A percentile compares a stretch with the other conserved stretches of the same genome.
Evolutionary conservation across 2,329 filamentous ascomycete species (phyloP).

Genomic region (Conoideocrella luteorostrata): DNA sequence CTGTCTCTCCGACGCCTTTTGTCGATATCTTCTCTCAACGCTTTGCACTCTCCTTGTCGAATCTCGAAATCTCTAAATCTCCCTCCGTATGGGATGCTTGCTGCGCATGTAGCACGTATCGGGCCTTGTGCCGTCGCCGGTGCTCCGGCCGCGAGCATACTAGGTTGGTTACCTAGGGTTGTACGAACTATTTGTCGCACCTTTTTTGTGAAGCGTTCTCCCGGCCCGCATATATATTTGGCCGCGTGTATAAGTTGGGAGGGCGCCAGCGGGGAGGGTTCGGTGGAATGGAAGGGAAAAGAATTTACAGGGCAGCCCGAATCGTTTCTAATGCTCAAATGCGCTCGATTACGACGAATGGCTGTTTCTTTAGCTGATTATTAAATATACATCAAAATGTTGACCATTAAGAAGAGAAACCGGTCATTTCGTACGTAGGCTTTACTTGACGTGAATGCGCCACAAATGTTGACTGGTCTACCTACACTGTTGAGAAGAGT

Average conservation of each 20-base stretch:
- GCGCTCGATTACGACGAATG: slow-evolving; percentile 34
- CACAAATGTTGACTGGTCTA: no score
- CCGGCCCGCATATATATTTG: slow-evolving; percentile 7
- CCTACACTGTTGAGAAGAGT: no score
- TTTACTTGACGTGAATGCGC: no score
- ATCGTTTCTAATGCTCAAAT: slow-evolving; percentile 32
- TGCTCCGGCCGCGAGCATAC: slow-evolving; percentile 19
- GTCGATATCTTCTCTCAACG: slow-evolving; percentile 11
- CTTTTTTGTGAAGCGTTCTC: slow-evolving; percentile 6
- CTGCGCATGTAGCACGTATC: slow-evolving; percentile 2
- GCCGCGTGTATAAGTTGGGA: slow-evolving; percentile 9
- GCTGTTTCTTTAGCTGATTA: slow-evolving; percentile 35
- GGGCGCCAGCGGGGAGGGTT: not conserved
- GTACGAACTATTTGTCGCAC: slow-evolving; percentile 8
- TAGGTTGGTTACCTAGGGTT: slow-evolving; percentile 22
- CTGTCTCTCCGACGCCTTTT: slow-evolving; percentile 10
- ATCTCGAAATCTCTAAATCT: slow-evolving; percentile 22
- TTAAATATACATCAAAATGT: slow-evolving; percentile 15
- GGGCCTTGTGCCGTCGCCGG: slow-evolving; percentile 20
- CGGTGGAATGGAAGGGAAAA: slow-evolving; percentile 8
- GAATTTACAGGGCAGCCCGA: slow-evolving; percentile 6
- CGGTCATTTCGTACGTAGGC: no score
- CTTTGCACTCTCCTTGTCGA: slow-evolving; percentile 16
- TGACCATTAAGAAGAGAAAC: no score
- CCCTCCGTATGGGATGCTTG: slow-evolving; percentile 15